phyloP scores from a whole-genome alignment of 148 eudicot genomes.

The Chenopodium quinoa region DNA sequence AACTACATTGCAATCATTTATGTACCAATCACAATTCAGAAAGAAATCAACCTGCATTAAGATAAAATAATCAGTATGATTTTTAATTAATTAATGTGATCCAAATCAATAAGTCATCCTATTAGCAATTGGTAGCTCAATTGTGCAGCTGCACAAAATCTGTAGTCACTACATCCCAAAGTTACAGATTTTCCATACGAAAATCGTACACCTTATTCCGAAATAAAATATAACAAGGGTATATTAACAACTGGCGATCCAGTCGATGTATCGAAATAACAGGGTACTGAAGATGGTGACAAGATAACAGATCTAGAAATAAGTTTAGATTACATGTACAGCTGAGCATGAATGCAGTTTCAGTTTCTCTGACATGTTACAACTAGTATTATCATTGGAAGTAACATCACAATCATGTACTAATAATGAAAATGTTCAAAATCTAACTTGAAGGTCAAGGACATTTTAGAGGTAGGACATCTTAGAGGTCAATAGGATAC shows the following conservation, averaged over 20 bases:
- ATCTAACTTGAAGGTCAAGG: neutral
- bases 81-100: neutral
- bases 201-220: neutral
- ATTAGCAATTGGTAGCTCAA: neutral
- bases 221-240: neutral
- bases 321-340: neutral
- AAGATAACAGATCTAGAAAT: conserved; percentile 8
- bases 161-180: conserved; percentile 23
- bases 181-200: conserved; percentile 10
- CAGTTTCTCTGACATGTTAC: conserved; percentile 3
- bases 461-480: neutral
- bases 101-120: conserved; percentile 13
- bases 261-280: conserved; percentile 2
- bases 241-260: conserved; percentile 12
- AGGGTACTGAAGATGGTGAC: conserved; percentile 17
- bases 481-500: neutral
- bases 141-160: conserved; percentile 14
- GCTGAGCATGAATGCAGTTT: neutral
- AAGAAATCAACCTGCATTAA: neutral
- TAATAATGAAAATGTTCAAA: neutral
- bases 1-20: conserved; percentile 30
- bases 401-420: neutral
- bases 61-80: neutral
- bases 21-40: conserved; percentile 4
- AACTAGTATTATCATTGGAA: neutral